Base-by-base conservation (phyloP, 2,329 filamentous ascomycete genomes). In the Zasmidium angulare region DNA sequence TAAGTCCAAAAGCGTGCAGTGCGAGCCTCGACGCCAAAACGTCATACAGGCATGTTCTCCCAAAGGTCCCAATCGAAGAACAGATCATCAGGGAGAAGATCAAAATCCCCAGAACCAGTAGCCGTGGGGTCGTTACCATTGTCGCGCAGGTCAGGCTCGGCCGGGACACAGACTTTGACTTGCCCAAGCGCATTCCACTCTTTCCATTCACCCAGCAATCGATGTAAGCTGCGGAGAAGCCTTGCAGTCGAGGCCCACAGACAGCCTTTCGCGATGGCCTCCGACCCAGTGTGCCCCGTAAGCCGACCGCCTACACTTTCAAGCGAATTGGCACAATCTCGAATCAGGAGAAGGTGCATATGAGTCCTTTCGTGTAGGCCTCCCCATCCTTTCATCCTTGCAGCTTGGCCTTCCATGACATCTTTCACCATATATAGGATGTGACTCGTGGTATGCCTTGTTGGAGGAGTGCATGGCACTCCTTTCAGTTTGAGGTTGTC, bases 361-460 rank as follows among this genome's bases (percentile, higher is more conserved):
- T 64, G 61, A 7, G 60, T 49, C 1, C 57, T 51, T 6, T 56
- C 55, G 51, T 62, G 53, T 56, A 65, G 58, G 2, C 59, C 59
- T 7, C 57, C 61, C 62, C 62, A 66, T 20, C 63, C 63, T 56
- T 63, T 64, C 51, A 62, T 51, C 26, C 63, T 36, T 12, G 60
- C 62, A 10, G 58, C 62, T 36, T 61, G 63, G n/a, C 61, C 58
- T 46, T 66, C 63, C 2, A 64, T 63, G 19, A 66, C 48, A 14
- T 61, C 53, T 24, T 59, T 62, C 20, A 57, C 60, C 4, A 31
- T 51, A 20, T 36, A 56, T 23, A 66, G 26, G 9, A 61, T 24
- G 11, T 50, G 46, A 20, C 56, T 46, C 1, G 59, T 48, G 14
- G 24, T 22, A 3, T 23, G 49, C 7, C 60, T 54, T 14, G 46